Base-by-base conservation (phyloP, 1,284 basidiomycete species). In the Melanopsichium pennsylvanicum region DNA sequence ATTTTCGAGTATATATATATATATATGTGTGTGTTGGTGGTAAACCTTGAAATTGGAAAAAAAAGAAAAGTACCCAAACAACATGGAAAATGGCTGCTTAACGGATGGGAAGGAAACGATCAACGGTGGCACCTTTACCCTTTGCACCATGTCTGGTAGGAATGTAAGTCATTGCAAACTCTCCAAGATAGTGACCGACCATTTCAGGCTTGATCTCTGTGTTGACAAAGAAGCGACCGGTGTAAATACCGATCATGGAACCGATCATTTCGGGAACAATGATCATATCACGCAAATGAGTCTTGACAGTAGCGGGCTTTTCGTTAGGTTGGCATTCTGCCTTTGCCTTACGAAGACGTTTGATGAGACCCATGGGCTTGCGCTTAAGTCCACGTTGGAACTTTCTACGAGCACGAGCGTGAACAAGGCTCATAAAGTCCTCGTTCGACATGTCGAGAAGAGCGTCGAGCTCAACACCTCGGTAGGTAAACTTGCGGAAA, bases 91-190 rank as follows among this genome's bases (percentile, higher is more conserved):
- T 31, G 46, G 15, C 18, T 46, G 32, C 54, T 83, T 86, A 87
- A 83, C 86, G 87, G 81, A 86, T 84, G 75, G 85, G 86, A 74
- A 87, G 86, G 83, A 86, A 87, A 61, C 84, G 83, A 55, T 72
- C 57, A 34, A 70, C 91, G 73, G 90, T 94, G 71, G 93, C 93
- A 89, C 94, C 94, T 82, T 93, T 92, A 92, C 93, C 93, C 76
- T 93, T 92, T 78, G 94, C 92, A 88, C 95, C 95, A 88, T 99
- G 96, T 86, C 94, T 94, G 84, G 97, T 95, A 82, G 95, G 94
- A 84, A 90, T 89, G 91, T 97, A 98, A 72, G 93, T 93, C 71
- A 76, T 83, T 78, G 86, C 85, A 83, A 86, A 86, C 86, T 99
- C 95, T 75, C 76, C 74, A 58, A 98, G 93, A 87, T 98, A 98